Evolutionary conservation across 768 basidiomycete genomes (phyloP).

Genomic region (Sistotremastrum niveocremeum): DNA sequence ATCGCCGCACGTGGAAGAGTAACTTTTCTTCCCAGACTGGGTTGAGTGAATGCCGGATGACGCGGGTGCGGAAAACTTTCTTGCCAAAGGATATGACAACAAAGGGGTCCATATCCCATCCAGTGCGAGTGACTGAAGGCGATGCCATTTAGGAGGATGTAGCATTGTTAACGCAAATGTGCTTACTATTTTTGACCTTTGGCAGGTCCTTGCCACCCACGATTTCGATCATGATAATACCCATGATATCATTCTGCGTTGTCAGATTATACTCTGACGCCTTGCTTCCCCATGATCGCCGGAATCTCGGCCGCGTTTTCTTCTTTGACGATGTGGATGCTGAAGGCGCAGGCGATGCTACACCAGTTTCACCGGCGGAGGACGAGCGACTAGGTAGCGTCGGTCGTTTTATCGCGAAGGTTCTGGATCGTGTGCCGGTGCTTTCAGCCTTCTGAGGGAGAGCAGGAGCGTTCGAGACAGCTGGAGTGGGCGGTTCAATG

Average conservation of each 20-base stretch:
- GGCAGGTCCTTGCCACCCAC: constrained; percentile 75
- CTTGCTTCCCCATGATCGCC: constrained; percentile 28
- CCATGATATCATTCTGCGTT: constrained; percentile 69
- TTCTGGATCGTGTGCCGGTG: background rate
- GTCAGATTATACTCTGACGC: constrained; percentile 43
- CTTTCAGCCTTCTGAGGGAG: background rate
- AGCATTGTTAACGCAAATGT: background rate
- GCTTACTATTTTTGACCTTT: constrained; percentile 72
- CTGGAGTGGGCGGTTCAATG: constrained; percentile 7
- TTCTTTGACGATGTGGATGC: constrained; percentile 11
- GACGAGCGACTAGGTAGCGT: constrained; percentile 4
- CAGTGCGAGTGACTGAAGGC: constrained; percentile 59
- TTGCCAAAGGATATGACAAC: constrained; percentile 93
- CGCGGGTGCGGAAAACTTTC: constrained; percentile 89
- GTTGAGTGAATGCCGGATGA: constrained; percentile 72
- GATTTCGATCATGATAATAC: constrained; percentile 93
- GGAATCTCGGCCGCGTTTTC: constrained; percentile 15
- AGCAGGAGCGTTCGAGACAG: constrained; percentile 2
- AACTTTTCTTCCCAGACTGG: constrained; percentile 93
- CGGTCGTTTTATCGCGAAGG: background rate
- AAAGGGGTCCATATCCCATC: constrained; percentile 97
- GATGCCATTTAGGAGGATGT: background rate
- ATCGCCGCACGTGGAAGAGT: constrained; percentile 84
- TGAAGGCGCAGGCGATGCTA: background rate
- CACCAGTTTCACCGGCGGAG: background rate